phyloP scores from a whole-genome alignment of 1,139 yeast species.

The Yueomyces sp. region DNA sequence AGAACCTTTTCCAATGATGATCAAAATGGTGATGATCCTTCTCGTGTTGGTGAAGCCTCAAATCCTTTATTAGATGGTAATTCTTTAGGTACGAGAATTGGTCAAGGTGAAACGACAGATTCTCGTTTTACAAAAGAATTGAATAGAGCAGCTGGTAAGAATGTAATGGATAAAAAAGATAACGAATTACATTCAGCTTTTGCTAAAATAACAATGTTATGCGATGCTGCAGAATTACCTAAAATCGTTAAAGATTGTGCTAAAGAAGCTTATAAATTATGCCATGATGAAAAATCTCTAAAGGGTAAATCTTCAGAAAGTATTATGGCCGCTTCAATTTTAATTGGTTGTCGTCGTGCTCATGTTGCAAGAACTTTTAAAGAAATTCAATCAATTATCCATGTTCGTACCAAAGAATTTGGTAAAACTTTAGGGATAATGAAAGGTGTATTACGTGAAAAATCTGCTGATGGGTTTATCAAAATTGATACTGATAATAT shows the following conservation, averaged over 20 bases:
- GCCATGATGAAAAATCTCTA: slow-evolving; percentile 75
- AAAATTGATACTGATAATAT: slow-evolving; percentile 41
- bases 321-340: slow-evolving; percentile 93
- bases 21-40: slow-evolving; percentile 95
- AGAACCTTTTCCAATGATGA: slow-evolving; percentile 95
- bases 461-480: slow-evolving; percentile 31
- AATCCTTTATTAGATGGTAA: slow-evolving; percentile 87
- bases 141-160: slow-evolving; percentile 77
- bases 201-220: slow-evolving; percentile 85
- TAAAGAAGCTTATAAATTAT: slow-evolving; percentile 87
- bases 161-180: slow-evolving; percentile 77
- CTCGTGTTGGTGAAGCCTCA: slow-evolving; percentile 99
- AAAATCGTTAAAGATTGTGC: slow-evolving; percentile 95
- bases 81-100: slow-evolving; percentile 85
- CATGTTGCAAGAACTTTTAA: slow-evolving; percentile 90
- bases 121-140: slow-evolving; percentile 67
- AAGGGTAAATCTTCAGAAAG: slow-evolving; percentile 90
- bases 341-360: slow-evolving; percentile 90
- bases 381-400: slow-evolving; percentile 91
- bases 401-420: slow-evolving; percentile 88
- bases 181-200: slow-evolving; percentile 82
- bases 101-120: slow-evolving; percentile 63
- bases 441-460: slow-evolving; percentile 61
- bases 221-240: slow-evolving; percentile 92
- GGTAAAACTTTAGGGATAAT: slow-evolving; percentile 80